Conservation (phyloP, 2,329 filamentous ascomycete species). For the Epichloe sp. region DNA sequence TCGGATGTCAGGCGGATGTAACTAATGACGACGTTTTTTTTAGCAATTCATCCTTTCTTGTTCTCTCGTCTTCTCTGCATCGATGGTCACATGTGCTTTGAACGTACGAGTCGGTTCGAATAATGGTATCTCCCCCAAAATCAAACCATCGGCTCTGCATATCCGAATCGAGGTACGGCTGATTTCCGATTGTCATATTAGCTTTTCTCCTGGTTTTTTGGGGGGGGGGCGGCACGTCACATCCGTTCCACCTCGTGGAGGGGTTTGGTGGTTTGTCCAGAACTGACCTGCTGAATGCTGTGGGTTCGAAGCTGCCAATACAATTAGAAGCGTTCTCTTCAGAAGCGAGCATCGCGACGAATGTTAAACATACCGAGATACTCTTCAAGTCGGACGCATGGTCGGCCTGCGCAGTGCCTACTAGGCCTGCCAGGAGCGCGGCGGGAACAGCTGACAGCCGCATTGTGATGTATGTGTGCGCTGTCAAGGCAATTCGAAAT, state of each 20-base stretch:
- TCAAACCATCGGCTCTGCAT: slow-evolving; percentile 99
- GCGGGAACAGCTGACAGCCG: slow-evolving; percentile 34
- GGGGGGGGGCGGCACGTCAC: neutral
- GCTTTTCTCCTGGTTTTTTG: neutral
- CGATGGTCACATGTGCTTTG: neutral
- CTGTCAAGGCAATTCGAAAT: neutral
- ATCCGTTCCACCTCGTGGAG: neutral
- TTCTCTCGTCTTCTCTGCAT: neutral
- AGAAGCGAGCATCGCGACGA: neutral
- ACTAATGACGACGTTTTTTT: slow-evolving; percentile 28
- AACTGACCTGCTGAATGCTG: slow-evolving; percentile 62
- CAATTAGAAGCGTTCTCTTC: neutral
- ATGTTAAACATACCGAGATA: slow-evolving; percentile 29
- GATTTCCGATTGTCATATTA: slow-evolving; percentile 8
- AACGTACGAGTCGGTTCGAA: slow-evolving; percentile 56
- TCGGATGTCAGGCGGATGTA: slow-evolving; percentile 91
- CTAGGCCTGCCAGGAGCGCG: slow-evolving; percentile 34
- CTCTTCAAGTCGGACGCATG: slow-evolving; percentile 38
- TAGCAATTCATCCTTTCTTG: neutral
- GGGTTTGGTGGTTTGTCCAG: neutral
- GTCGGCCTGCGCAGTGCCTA: slow-evolving; percentile 36
- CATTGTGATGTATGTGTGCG: slow-evolving; percentile 22
- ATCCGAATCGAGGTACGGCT: slow-evolving; percentile 96
- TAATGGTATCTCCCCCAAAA: slow-evolving; percentile 93
- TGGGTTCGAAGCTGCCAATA: slow-evolving; percentile 66